Evolutionary conservation across 345 rosid species (phyloP), one percentile per base, ranked within the genome.

Genomic region (Schrenkiella parvula): DNA sequence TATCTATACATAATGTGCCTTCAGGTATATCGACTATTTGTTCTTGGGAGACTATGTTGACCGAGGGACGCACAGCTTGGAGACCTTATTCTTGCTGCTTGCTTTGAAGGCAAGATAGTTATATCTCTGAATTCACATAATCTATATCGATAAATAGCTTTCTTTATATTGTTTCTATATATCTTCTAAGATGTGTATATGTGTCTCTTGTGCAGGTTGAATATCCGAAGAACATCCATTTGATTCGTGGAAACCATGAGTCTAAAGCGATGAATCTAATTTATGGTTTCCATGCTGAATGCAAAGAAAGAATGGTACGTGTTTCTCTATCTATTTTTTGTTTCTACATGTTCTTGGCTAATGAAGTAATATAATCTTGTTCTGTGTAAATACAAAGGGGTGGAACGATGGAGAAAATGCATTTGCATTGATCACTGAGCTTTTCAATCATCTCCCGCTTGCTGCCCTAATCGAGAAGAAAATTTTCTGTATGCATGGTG

Each of bases 11-110:
- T 11, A 19, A n/a, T 48, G 9, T 41, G 7, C 1, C 65, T 71
- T 74, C 82, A 93, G 98, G 79, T 86, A 88, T 64, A 93, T 89
- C 11, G 98, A 90, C 81, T 90, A 90, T 80, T 82, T 90, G 48
- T 93, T 93, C 81, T 66, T 93, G 82, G 98, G 98, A 75, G 98
- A 93, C 63, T 93, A 89, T 57, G 97, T 93, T 60, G 97, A 93
- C 81, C 87, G 98, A 21, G 97, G 98, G 5, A 86, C 83, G 76
- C 96, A 89, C 71, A 93, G 97, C 82, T 79, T 93, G 84, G 98
- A 93, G 72, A 89, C 91, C 37, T 84, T 91, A 48, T 81, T 88
- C 32, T 83, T 93, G 83, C 95, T 93, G 51, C 91, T 93, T 79
- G 97, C 97, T 76, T 87, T 93, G 23, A 93, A 93, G 96, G 98